Evolutionary conservation across 345 rosid genomes (phyloP), one percentile per base, ranked within the genome.

Genomic region (Linum usitatissimum): DNA sequence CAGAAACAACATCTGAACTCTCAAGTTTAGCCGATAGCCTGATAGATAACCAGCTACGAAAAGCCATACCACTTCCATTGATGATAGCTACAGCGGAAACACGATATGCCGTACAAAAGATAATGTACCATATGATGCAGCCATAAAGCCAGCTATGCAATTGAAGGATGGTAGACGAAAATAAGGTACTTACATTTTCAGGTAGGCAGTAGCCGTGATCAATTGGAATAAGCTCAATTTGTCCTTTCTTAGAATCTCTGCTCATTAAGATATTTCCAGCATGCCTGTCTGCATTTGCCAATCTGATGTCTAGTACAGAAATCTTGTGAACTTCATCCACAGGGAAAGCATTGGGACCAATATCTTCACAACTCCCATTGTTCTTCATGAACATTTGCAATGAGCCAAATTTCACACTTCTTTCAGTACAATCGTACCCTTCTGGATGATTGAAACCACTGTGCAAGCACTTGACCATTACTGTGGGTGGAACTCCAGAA

Each of bases 191-290:
- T 70, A 84, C 95, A 55, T 74, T 87, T 58, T 84, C 84, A 30
- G 97, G 95, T 57, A 90, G 71, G 85, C 95, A 85, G 72, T 87
- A 90, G 58, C 95, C 97, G 66, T 90, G 97, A 67, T 90, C 97
- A 23, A 90, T 86, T 38, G 95, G 97, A 75, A 76, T 76, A 55
- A 91, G 96, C 62, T 68, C 75, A 60, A 80, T 70, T 9, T 53
- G 67, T 15, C 82, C 84, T 42, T 77, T 68, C 6, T 68, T 73
- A 54, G 76, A 74, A 3, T 82, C 80, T 71, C 70, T 81, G 75
- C 78, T 74, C 64, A 90, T 71, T 84, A 91, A 68, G 71, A 91
- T 87, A 76, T 91, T 91, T 61, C 97, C 97, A 57, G 85, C 87
- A 48, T 91, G 96, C 48, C 97, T 83, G 76, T 87, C 96, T n/a